Percentiles rank a stretch among this genome's conserved stretches.
These are phyloP conservation scores for Suillus alpinus DNA, from an alignment of 768 basidiomycete species.

Conservation along the genomic window DNA sequence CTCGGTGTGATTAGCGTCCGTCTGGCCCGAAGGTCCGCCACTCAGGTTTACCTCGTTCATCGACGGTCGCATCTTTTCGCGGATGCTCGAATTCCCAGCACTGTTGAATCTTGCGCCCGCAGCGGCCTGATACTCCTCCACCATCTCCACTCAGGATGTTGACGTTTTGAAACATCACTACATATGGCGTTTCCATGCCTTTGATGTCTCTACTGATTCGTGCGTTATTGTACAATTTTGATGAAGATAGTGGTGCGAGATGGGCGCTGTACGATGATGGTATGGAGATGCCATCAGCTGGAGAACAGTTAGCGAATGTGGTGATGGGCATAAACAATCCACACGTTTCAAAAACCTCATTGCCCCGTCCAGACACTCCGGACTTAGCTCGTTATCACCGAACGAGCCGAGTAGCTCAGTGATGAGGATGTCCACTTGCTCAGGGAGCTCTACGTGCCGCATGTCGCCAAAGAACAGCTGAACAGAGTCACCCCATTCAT, in stretches of 20 bases:
- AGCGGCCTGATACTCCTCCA: slow-evolving; percentile 56
- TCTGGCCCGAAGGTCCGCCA: not conserved
- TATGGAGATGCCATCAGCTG: slow-evolving; percentile 93
- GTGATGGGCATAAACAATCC: slow-evolving; percentile 5
- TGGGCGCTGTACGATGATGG: slow-evolving; percentile 95
- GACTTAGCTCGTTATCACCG: slow-evolving; percentile 97
- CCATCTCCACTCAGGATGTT: slow-evolving; percentile 83
- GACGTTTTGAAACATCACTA: slow-evolving; percentile 96
- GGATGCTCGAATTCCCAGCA: slow-evolving; percentile 99
- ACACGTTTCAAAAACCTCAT: slow-evolving; percentile 88
- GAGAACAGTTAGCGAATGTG: slow-evolving; percentile 12
- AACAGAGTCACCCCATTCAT: slow-evolving; percentile 83
- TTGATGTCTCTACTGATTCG: slow-evolving; percentile 62
- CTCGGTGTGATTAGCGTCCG: slow-evolving; percentile 11
- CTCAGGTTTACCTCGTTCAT: slow-evolving; percentile 54
- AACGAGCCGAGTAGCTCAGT: slow-evolving; percentile 96
- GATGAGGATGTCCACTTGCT: slow-evolving; percentile 88
- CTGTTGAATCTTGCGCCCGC: slow-evolving; percentile 84
- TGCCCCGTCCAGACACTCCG: slow-evolving; percentile 96
- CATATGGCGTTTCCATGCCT: slow-evolving; percentile 91
- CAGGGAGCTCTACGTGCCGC: slow-evolving; percentile 79
- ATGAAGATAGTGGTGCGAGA: slow-evolving; percentile 90
- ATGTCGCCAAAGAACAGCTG: slow-evolving; percentile 92
- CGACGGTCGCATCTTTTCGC: slow-evolving; percentile 70
- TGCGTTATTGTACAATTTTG: slow-evolving; percentile 88